Evolutionary conservation across 768 basidiomycete genomes (phyloP).

Genomic region (Sutorius australiensis): DNA sequence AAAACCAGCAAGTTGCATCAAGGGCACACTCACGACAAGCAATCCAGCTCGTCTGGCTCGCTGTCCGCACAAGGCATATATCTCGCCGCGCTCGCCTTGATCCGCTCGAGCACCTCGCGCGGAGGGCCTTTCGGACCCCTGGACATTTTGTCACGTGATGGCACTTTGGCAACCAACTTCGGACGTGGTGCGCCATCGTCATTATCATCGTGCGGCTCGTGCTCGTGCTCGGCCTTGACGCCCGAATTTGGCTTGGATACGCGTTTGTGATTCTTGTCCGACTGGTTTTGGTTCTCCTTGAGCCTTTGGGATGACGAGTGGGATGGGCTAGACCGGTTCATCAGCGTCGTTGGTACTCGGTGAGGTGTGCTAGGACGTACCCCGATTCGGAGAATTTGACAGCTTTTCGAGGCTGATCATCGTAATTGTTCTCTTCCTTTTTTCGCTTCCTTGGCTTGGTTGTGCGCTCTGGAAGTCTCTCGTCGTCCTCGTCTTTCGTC

Average conservation of each 20-base stretch:
- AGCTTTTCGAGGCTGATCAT: slow-evolving; percentile 24
- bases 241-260: not conserved
- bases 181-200: not conserved
- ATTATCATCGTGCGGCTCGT: no score
- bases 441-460: slow-evolving; percentile 18
- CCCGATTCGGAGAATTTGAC: slow-evolving; percentile 11
- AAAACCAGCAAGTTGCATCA: slow-evolving; percentile 34
- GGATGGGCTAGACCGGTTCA: not conserved
- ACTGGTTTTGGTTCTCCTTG: slow-evolving; percentile 34
- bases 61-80: slow-evolving; percentile 22
- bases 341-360: not conserved
- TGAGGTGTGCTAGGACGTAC: slow-evolving; percentile 8
- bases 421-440: slow-evolving; percentile 18
- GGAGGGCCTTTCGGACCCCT: slow-evolving; percentile 41
- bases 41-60: slow-evolving; percentile 47
- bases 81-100: slow-evolving; percentile 30
- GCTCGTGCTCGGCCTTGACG: not conserved
- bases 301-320: slow-evolving; percentile 27
- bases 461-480: not conserved
- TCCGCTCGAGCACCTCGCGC: slow-evolving; percentile 36
- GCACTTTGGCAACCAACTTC: not conserved
- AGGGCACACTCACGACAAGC: slow-evolving; percentile 35
- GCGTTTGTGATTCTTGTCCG: not conserved
- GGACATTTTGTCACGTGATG: slow-evolving; percentile 10
- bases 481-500: not conserved